Evolutionary conservation across 176 grass and related monocot genomes (phyloP), one percentile per base, ranked within the genome.

Genomic region (Neostapfia colusana): DNA sequence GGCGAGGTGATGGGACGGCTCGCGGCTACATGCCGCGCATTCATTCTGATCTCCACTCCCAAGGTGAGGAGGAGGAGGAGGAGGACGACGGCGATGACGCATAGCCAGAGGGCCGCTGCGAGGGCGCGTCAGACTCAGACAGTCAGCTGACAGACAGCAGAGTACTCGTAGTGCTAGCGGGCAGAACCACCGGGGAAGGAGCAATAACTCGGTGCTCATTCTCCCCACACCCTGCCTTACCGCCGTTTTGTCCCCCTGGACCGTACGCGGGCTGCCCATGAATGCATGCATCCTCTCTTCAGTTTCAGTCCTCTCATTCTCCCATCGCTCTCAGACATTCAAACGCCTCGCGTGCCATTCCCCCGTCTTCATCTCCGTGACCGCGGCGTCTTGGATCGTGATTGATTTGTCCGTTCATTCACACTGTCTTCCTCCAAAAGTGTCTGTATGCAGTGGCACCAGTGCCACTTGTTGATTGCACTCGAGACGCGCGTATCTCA

Each of bases 41-140:
- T 88, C 63, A 88, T 39, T 88, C 70, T 58, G 76, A 81, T 88
- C 81, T 80, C 86, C 53, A 61, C 59, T 76, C 86, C 76, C 81
- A 18, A 79, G 65, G 46, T 5, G 6, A 0, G 28, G 27, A 36
- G 6, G 37, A 69, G 24, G 8, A 49, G 24, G 13, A 25, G 6
- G 13, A 27, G n/a, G n/a, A n/a, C n/a, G n/a, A n/a, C n/a, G n/a
- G n/a, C 25, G 79, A 63, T 16, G 67, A 37, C 20, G 65, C 49
- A 43, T 49, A n/a, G 17, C 31, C 31, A 31, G 31, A 31, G 31
- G 31, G 31, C 31, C 3, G 31, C 31, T 2, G 31, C 31, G 3
- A 31, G 31, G 31, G 31, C 3, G 31, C 31, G 31, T 31, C 31
- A 31, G 31, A 31, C 31, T 17, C n/a, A n/a, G n/a, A n/a, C 3